Base-by-base conservation (phyloP, 169 alveolate genomes). In the Plasmodium gaboni region DNA sequence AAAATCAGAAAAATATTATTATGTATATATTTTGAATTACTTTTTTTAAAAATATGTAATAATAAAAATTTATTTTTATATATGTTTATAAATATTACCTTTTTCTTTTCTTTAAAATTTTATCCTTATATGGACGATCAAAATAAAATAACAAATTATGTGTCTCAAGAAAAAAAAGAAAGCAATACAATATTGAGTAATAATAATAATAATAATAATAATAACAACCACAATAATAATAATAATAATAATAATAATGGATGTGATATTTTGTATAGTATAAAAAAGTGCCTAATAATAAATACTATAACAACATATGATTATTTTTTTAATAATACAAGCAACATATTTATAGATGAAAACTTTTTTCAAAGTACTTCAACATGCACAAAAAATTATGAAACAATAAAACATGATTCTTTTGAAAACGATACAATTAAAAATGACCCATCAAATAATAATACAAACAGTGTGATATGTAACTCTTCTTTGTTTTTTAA, bases 61-160 rank as follows among this genome's bases (percentile, higher is more conserved):
- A 69, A 80, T 57, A 69, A 44, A 32, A 72, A 80, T 22, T 32
- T 80, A 13, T 48, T 80, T 0, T 19, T 71, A 42, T 80, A 80
- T 24, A 80, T 80, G 91, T 80, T 80, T 61, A 53, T 80, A 70
- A 80, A 80, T 28, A 67, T 80, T n/a, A 65, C 91, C 17, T 80
- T 51, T 69, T 80, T 67, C 63, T 80, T 53, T 17, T 28, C 73
- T 3, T 38, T 80, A 32, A 65, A 38, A 15, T 22, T 80, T n/a
- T 78, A 80, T 44, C 10, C 28, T 12, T 22, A 55, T 19, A 46
- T 67, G 4, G 17, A 15, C 5, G 63, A 61, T 5, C 64, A 28
- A 10, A 69, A 78, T 9, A 74, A 44, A 28, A 74, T 42, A 22
- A 61, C 46, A 38, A 38, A 38, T 38, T 38, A 6, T 38, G 9